Evolutionary conservation across 176 grass and related monocot genomes (phyloP).

Genomic region (Rhynchospora breviuscula): DNA sequence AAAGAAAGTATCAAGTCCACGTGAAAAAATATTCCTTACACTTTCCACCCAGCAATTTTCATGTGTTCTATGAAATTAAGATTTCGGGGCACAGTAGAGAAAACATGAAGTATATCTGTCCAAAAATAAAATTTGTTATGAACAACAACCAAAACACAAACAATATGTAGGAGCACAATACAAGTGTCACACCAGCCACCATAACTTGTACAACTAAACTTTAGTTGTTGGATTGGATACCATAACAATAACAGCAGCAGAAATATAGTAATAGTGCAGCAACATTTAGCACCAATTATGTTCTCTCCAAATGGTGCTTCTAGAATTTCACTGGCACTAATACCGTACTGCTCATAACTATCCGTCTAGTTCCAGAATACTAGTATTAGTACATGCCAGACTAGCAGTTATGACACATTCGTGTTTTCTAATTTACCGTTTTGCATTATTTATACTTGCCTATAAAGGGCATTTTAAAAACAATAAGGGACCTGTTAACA

Average conservation of each 20-base stretch:
- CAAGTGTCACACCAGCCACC: background rate
- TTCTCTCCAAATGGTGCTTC: background rate
- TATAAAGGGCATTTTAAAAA: background rate
- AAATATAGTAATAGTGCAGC: background rate
- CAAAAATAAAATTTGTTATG: constrained; percentile 16
- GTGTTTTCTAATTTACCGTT: background rate
- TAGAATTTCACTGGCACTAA: background rate
- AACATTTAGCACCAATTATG: background rate
- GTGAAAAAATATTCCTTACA: constrained; percentile 42
- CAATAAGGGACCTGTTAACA: background rate
- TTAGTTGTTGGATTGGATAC: background rate
- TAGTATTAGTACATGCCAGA: background rate
- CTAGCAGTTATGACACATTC: background rate
- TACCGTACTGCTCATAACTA: background rate
- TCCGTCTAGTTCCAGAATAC: background rate
- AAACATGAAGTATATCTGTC: constrained; percentile 96
- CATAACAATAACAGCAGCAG: background rate
- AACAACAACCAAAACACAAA: background rate
- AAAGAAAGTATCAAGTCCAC: background rate
- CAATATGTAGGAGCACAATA: background rate
- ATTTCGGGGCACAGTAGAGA: constrained; percentile 85
- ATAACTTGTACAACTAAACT: background rate
- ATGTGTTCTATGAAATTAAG: constrained; percentile 98
- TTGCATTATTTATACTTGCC: background rate
- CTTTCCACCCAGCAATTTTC: constrained; percentile 87